Percentiles rank a stretch among this genome's conserved stretches.
Evolutionary conservation across 768 basidiomycete species (phyloP).

Genomic region (Suillus luteus): DNA sequence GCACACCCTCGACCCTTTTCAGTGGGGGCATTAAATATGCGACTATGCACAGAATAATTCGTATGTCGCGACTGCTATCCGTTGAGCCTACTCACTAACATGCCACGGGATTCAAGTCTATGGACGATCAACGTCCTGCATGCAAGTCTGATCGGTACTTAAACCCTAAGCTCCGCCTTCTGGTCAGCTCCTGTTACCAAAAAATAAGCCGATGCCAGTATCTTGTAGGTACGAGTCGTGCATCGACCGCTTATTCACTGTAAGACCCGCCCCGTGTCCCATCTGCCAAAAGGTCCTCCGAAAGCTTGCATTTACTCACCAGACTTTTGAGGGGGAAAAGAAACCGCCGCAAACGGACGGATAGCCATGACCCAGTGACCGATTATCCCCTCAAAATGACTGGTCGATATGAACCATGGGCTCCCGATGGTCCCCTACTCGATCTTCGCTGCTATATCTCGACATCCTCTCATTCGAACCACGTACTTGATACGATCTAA

Average conservation of each 20-base stretch:
- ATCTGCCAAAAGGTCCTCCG: conserved; percentile 87
- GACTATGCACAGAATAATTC: conserved; percentile 79
- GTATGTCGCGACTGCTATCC: conserved; percentile 44
- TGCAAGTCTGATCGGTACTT: conserved; percentile 96
- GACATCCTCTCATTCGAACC: not conserved
- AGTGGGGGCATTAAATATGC: conserved; percentile 86
- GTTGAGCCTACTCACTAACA: conserved; percentile 11
- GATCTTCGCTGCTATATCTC: not conserved
- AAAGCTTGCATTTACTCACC: conserved; percentile 93
- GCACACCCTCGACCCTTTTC: conserved; percentile 72
- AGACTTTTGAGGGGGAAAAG: conserved; percentile 95
- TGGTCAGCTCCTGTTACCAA: conserved; percentile 97
- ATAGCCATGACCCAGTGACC: conserved; percentile 81
- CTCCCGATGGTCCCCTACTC: not conserved
- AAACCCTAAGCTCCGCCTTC: conserved; percentile 89
- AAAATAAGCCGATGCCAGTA: conserved; percentile 57
- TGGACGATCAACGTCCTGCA: conserved; percentile 95
- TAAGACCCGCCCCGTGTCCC: conserved; percentile 95
- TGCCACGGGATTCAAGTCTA: conserved; percentile 48
- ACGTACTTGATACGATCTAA: not conserved
- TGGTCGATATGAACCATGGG: too few relatives aligned
- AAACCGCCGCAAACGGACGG: conserved; percentile 84
- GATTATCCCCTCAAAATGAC: too few relatives aligned
- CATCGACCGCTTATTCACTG: conserved; percentile 93
- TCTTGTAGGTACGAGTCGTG: conserved; percentile 95